A percentile compares a stretch with the other conserved stretches of the same genome.
Evolutionary conservation across 805 yeast genomes (phyloP).

Genomic region (Priceomyces fermenticarens): DNA sequence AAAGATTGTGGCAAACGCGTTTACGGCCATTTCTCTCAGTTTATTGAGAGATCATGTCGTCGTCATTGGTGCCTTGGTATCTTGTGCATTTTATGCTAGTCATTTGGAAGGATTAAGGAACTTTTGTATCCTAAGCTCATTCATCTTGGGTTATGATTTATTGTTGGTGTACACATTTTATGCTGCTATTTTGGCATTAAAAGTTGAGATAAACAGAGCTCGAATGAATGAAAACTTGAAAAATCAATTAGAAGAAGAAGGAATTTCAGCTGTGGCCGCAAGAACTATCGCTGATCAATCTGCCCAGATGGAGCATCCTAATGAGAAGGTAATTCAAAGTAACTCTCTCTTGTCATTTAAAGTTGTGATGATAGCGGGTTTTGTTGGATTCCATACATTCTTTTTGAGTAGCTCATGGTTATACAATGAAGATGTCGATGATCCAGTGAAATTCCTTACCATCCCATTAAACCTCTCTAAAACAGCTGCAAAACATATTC

Average conservation of each 20-base stretch:
- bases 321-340: conserved; percentile 19
- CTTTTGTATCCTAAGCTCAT: conserved; percentile 73
- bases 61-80: conserved; percentile 65
- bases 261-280: conserved; percentile 73
- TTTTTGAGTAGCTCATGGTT: conserved; percentile 73
- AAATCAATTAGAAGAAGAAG: conserved; percentile 88
- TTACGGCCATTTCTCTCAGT: conserved; percentile 43
- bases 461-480: conserved; percentile 32
- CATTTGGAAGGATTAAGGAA: conserved; percentile 72
- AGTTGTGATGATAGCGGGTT: conserved; percentile 55
- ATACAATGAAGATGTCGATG: conserved; percentile 24
- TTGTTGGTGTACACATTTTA: conserved; percentile 75
- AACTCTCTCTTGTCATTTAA: conserved; percentile 52
- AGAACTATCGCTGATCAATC: conserved; percentile 55
- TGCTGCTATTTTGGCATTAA: conserved; percentile 78
- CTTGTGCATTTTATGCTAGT: conserved; percentile 62
- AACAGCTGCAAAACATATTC: conserved; percentile 41
- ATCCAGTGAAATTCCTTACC: conserved; percentile 8
- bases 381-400: conserved; percentile 62
- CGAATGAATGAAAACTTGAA: conserved; percentile 76
- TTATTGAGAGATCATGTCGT: conserved; percentile 74
- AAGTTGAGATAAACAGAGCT: conserved; percentile 83
- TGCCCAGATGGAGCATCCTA: conserved; percentile 33
- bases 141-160: conserved; percentile 69
- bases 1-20: conserved; percentile 41